phyloP scores from a whole-genome alignment of 1,139 yeast species.

The Protomyces inouyei region DNA sequence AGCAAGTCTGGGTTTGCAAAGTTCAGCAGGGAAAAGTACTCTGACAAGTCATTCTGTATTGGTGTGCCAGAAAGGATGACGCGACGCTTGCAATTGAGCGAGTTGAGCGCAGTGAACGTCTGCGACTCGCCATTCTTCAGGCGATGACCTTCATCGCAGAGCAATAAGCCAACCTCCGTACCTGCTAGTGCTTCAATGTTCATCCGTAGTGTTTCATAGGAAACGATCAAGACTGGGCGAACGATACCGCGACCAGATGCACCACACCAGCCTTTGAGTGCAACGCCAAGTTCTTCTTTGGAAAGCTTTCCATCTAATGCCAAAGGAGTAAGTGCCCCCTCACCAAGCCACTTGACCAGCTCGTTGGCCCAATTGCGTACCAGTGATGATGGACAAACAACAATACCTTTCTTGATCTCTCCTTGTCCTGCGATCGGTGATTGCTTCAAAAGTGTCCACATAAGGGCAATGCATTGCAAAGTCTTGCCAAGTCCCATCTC shows the following conservation, averaged over 20 bases:
- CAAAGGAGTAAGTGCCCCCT: constrained; percentile 77
- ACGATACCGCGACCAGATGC: constrained; percentile 80
- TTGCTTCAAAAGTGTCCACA: constrained; percentile 91
- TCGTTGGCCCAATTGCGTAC: constrained; percentile 98
- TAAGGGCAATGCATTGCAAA: constrained; percentile 78
- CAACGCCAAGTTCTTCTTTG: constrained; percentile 59
- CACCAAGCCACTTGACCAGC: constrained; percentile 91
- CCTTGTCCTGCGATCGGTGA: constrained; percentile 77
- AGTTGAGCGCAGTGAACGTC: constrained; percentile 82
- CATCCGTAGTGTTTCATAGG: constrained; percentile 87
- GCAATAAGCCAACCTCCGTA: constrained; percentile 77
- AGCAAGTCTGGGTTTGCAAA: constrained; percentile 93
- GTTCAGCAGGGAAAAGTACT: constrained; percentile 81
- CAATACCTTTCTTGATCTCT: constrained; percentile 82
- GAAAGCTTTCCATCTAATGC: constrained; percentile 88
- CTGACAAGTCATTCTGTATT: constrained; percentile 91
- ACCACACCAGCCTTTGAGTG: constrained; percentile 78
- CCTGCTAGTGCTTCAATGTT: constrained; percentile 72
- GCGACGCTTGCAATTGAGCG: constrained; percentile 76
- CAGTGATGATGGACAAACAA: constrained; percentile 91
- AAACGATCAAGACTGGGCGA: constrained; percentile 89
- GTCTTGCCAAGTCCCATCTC: constrained; percentile 99
- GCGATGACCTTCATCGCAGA: constrained; percentile 97
- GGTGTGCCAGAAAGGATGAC: constrained; percentile 97
- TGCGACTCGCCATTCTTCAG: constrained; percentile 90